Percentiles rank a stretch among this genome's conserved stretches.
These are phyloP conservation scores for Cupressus sempervirens DNA, from an alignment of 75 land plant species.

Conservation along the genomic window DNA sequence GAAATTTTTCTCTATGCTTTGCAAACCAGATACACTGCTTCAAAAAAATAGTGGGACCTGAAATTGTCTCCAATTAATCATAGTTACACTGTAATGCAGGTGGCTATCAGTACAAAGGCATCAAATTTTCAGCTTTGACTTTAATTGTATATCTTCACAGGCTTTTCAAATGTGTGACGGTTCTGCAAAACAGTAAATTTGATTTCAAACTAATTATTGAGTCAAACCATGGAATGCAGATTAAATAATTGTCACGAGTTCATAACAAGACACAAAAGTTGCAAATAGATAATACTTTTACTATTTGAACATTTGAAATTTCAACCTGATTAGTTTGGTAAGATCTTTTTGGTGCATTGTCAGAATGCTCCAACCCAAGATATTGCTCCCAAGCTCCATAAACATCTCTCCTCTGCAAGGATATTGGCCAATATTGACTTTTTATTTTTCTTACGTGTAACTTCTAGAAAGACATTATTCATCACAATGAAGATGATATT, in stretches of 20 bases:
- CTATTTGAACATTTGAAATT: neutral
- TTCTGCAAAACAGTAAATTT: conserved; percentile 22
- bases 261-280: conserved; percentile 1
- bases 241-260: neutral
- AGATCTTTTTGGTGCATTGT: conserved; percentile 42
- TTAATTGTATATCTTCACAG: conserved; percentile 57
- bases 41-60: conserved; percentile 1
- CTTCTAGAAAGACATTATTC: neutral
- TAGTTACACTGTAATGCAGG: conserved; percentile 1
- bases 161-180: conserved; percentile 55
- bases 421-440: neutral
- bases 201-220: neutral
- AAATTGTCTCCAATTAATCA: conserved; percentile 3
- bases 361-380: conserved; percentile 55
- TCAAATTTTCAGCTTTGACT: neutral
- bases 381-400: conserved; percentile 67
- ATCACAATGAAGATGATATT: neutral
- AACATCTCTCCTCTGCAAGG: conserved; percentile 37
- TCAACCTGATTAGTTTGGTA: conserved; percentile 41
- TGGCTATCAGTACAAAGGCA: conserved; percentile 2
- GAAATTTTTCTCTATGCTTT: conserved; percentile 4
- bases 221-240: neutral
- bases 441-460: neutral
- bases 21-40: neutral
- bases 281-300: neutral